Evolutionary conservation across 139 green algal genomes (phyloP).

Genomic region (Picochlorum sp.): DNA sequence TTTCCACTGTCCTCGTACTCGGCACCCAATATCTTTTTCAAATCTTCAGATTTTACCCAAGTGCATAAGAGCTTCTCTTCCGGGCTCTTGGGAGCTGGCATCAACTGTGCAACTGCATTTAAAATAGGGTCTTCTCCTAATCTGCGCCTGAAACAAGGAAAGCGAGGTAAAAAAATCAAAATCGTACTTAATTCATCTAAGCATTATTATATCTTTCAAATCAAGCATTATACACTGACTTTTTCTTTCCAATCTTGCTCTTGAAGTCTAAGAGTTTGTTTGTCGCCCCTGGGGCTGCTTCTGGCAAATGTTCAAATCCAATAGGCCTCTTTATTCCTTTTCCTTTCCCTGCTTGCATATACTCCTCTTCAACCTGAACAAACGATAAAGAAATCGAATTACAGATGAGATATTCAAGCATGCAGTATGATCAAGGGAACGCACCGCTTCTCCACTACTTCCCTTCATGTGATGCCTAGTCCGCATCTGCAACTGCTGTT

Average conservation of each 20-base stretch:
- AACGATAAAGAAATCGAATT: neutral
- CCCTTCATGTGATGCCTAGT: conserved; percentile 27
- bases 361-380: conserved; percentile 28
- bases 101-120: conserved; percentile 24
- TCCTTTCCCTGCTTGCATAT: conserved; percentile 11
- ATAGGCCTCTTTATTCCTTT: conserved; percentile 22
- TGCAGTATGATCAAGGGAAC: neutral
- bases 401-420: neutral
- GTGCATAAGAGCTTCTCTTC: neutral
- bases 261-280: conserved; percentile 29
- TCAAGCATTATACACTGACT: too few relatives aligned
- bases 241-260: conserved; percentile 25
- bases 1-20: neutral
- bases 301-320: conserved; percentile 24
- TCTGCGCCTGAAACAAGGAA: conserved; percentile 17
- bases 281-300: conserved; percentile 19
- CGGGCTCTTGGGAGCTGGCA: conserved; percentile 14
- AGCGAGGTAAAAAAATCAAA: neutral
- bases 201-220: neutral
- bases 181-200: neutral
- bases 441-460: conserved; percentile 15
- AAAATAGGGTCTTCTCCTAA: conserved; percentile 15
- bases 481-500: conserved; percentile 49
- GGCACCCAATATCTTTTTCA: neutral
- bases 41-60: neutral